Conservation (phyloP, 2,329 filamentous ascomycete genomes). For the Neoascochyta sp. region DNA sequence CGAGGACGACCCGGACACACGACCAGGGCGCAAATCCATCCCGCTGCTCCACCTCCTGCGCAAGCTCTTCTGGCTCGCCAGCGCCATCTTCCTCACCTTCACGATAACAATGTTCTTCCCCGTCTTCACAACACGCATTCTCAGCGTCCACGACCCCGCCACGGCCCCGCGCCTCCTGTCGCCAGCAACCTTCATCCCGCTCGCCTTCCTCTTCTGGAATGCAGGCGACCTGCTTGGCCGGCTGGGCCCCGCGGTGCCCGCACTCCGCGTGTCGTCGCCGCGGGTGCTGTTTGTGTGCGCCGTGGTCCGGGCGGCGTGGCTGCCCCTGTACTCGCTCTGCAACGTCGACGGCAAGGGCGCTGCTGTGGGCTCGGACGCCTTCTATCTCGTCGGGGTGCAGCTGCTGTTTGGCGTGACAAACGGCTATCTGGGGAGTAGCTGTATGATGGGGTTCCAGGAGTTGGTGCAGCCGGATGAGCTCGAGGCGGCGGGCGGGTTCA, state of each 20-base stretch:
- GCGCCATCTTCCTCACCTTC: constrained; percentile 78
- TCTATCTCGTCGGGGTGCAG: constrained; percentile 83
- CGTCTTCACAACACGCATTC: constrained; percentile 67
- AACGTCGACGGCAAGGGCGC: constrained; percentile 73
- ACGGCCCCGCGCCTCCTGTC: constrained; percentile 59
- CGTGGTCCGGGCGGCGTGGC: constrained; percentile 62
- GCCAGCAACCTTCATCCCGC: constrained; percentile 77
- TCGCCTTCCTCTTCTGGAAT: constrained; percentile 93
- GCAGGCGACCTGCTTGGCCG: constrained; percentile 78
- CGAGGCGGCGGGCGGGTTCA: constrained; percentile 88
- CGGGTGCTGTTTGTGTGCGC: constrained; percentile 64
- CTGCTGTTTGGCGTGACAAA: constrained; percentile 79
- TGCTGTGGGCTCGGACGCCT: constrained; percentile 71
- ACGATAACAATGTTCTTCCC: constrained; percentile 89
- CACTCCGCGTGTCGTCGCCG: constrained; percentile 59
- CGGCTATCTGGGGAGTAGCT: constrained; percentile 79
- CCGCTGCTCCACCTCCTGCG: constrained; percentile 64
- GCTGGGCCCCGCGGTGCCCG: constrained; percentile 59
- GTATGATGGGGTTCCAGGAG: constrained; percentile 85
- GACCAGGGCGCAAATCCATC: constrained; percentile 45
- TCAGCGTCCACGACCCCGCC: constrained; percentile 41
- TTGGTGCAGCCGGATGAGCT: constrained; percentile 80
- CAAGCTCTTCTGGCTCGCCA: constrained; percentile 75
- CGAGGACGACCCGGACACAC: constrained; percentile 21
- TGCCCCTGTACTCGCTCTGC: constrained; percentile 86